phyloP scores from a whole-genome alignment of 176 grass and related monocot genomes.

The Olyra latifolia region DNA sequence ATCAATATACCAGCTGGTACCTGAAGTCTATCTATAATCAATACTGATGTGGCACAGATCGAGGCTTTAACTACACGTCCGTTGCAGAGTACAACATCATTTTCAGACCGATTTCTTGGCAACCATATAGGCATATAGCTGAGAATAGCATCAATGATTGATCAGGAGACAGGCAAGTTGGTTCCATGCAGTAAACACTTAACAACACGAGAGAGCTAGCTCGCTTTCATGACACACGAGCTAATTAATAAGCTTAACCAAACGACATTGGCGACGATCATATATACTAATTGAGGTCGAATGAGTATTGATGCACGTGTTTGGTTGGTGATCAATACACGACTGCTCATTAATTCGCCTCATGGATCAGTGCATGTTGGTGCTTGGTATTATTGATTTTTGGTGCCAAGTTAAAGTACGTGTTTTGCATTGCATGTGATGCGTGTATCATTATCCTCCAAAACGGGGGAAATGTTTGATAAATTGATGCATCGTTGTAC shows the following conservation, averaged over 20 bases:
- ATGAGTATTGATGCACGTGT: neutral
- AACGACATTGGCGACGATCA: neutral
- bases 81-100: neutral
- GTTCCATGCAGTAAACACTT: neutral
- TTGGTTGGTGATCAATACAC: neutral
- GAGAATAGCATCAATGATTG: neutral
- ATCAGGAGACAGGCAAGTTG: neutral
- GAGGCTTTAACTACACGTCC: neutral
- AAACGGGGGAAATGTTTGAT: neutral
- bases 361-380: neutral
- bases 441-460: neutral
- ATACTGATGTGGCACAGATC: neutral
- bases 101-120: neutral
- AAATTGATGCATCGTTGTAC: neutral
- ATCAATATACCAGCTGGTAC: neutral
- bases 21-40: neutral
- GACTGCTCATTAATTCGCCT: too few species aligned
- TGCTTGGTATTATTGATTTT: neutral
- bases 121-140: neutral
- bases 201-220: neutral
- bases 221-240: conserved; percentile 6
- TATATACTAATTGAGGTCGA: neutral
- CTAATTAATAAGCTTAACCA: neutral
- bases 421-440: neutral
- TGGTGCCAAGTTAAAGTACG: neutral